Evolutionary conservation across 768 basidiomycete species (phyloP), one percentile per base, ranked within the genome.

Genomic region (Serendipita sp.): DNA sequence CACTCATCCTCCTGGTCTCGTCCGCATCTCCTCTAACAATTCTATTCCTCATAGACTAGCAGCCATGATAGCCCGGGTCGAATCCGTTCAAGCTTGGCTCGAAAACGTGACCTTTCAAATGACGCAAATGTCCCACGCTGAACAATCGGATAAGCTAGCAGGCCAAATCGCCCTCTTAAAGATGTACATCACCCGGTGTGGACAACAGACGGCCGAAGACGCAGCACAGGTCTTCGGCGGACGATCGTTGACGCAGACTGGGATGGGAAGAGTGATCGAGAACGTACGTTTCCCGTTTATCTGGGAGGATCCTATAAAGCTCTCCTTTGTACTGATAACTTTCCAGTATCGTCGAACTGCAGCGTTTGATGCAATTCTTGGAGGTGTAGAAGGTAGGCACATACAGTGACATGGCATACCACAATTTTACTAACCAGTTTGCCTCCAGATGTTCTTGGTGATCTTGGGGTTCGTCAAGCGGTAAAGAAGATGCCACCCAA

Each of bases 91-190:
- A 71, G 84, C 84, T 58, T 96, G 91, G 91, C 81, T 93, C 10
- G 94, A 98, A 77, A 81, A 78, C 23, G 78, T 96, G 64, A 96
- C 92, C 2, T 83, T 86, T 72, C 92, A 96, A 73, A 94, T 95
- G 91, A 90, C 48, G 3, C 73, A 94, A 85, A 94, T 94, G 93
- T 80, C 78, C 56, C 94, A 94, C 70, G 78, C 78, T 63, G 84
- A 94, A 72, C 89, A 89, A 75, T 86, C 91, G 0, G 83, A 84
- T 67, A 87, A 88, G 70, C 76, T 96, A 8, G 92, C 92, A n/a
- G 91, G 89, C 2, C 82, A 86, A 3, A 91, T 95, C 69, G 92
- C 86, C 11, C 79, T 95, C 52, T 78, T 92, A 70, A 97, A 97
- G 75, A 87, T 91, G 88, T 89, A 68, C 68, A 85, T 75, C 58